These are phyloP conservation scores for Capsella bursapastoris DNA, from an alignment of 345 rosid genomes.

Conservation along the genomic window DNA sequence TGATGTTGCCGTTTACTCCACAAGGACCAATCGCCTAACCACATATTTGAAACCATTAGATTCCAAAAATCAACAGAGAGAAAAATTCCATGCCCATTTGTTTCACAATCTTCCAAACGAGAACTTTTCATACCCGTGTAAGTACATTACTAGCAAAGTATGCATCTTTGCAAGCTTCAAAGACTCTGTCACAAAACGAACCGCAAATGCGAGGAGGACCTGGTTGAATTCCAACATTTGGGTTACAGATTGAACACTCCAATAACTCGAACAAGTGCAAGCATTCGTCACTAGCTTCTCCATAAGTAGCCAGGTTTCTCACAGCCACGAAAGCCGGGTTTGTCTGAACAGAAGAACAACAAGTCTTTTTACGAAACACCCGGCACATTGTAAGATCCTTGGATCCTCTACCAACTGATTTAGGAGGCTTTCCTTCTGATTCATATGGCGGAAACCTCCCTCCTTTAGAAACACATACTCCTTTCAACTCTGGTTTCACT, in stretches of 20 bases:
- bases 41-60: constrained; percentile 13
- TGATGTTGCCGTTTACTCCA: constrained; percentile 63
- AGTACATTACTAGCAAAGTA: constrained; percentile 84
- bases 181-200: constrained; percentile 78
- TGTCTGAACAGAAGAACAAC: constrained; percentile 87
- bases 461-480: constrained; percentile 82
- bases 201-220: constrained; percentile 86
- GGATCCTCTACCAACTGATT: constrained; percentile 65
- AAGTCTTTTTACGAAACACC: constrained; percentile 79
- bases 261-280: constrained; percentile 77
- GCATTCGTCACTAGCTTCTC: constrained; percentile 83
- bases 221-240: constrained; percentile 73
- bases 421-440: constrained; percentile 78
- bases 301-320: constrained; percentile 78
- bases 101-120: background rate
- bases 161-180: constrained; percentile 76
- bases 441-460: constrained; percentile 80
- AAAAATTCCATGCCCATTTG: background rate
- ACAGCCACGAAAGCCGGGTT: constrained; percentile 78
- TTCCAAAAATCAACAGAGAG: constrained; percentile 2
- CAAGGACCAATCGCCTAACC: constrained; percentile 57
- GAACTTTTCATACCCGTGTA: constrained; percentile 52
- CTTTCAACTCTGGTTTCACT: constrained; percentile 47
- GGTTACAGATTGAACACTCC: constrained; percentile 99
- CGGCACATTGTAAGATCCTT: constrained; percentile 85